Evolutionary conservation across 257 asterid genomes (phyloP).

Genomic region (Solanum piurae): DNA sequence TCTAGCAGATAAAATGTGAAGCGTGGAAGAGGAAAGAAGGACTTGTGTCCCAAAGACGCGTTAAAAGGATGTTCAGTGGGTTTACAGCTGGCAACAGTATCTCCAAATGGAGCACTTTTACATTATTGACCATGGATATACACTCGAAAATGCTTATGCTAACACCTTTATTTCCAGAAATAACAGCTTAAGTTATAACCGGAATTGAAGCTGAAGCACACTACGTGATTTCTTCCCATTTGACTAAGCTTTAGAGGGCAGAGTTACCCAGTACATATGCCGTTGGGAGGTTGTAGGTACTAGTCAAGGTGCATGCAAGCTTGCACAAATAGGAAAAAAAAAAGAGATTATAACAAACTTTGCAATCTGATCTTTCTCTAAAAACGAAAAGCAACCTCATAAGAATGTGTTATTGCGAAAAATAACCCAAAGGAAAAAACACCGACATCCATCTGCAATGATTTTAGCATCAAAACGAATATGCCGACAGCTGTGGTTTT

Average conservation of each 20-base stretch:
- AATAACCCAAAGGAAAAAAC: neutral
- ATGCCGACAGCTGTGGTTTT: neutral
- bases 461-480: neutral
- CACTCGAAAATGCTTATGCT: neutral
- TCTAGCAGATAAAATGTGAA: neutral
- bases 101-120: neutral
- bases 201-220: neutral
- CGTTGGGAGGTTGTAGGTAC: neutral
- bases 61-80: neutral
- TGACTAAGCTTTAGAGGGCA: neutral
- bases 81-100: neutral
- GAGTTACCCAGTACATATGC: neutral
- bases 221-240: neutral
- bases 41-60: neutral
- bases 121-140: neutral
- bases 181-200: neutral
- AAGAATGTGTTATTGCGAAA: neutral
- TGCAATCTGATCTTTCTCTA: neutral
- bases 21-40: neutral
- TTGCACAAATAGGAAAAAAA: neutral
- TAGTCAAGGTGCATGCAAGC: neutral
- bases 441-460: neutral
- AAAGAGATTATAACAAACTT: neutral
- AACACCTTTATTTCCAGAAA: neutral
- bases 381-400: neutral